These are phyloP conservation scores for Dactylis glomerata DNA, from an alignment of 176 grass and related monocot genomes.

Conservation along the genomic window DNA sequence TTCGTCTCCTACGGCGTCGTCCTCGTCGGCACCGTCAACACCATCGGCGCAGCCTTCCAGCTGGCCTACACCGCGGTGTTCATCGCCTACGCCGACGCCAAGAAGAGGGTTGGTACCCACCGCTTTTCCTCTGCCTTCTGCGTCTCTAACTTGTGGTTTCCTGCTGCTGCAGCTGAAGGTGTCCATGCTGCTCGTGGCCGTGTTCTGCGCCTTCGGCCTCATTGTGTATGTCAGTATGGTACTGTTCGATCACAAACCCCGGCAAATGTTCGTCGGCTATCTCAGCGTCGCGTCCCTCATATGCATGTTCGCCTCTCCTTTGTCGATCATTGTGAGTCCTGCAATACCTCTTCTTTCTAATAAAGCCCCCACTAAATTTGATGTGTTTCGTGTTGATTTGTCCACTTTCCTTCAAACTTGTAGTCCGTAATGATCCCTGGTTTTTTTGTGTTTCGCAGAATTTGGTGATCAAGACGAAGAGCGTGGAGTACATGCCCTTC, in stretches of 20 bases:
- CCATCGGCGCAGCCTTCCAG: slow-evolving; percentile 82
- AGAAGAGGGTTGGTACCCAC: slow-evolving; percentile 45
- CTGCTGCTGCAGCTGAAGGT: slow-evolving; percentile 64
- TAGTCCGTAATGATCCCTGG: not conserved
- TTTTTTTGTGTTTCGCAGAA: slow-evolving; percentile 41
- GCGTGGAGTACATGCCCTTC: slow-evolving; percentile 98
- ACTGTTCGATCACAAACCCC: slow-evolving; percentile 55
- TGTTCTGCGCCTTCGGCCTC: slow-evolving; percentile 45
- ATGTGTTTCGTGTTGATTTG: not conserved
- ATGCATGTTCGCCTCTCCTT: slow-evolving; percentile 92
- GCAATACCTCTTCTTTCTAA: not conserved
- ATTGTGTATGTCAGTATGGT: slow-evolving; percentile 62
- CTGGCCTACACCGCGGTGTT: slow-evolving; percentile 69
- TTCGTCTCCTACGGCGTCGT: slow-evolving; percentile 81
- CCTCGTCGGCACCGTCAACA: slow-evolving; percentile 78
- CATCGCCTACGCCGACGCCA: slow-evolving; percentile 57
- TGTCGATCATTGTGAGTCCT: slow-evolving; percentile 89
- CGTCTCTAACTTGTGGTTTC: not conserved
- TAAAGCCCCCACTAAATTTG: not conserved
- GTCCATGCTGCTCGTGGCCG: slow-evolving; percentile 46
- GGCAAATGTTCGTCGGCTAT: slow-evolving; percentile 73
- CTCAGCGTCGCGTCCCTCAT: slow-evolving; percentile 87
- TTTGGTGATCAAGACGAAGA: slow-evolving; percentile 83
- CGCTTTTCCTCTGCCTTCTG: not conserved
- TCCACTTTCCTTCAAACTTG: not conserved